Percentiles rank a stretch among this genome's conserved stretches.
Conservation (phyloP, 169 alveolate species). For the Plasmodium billcollinsi region DNA sequence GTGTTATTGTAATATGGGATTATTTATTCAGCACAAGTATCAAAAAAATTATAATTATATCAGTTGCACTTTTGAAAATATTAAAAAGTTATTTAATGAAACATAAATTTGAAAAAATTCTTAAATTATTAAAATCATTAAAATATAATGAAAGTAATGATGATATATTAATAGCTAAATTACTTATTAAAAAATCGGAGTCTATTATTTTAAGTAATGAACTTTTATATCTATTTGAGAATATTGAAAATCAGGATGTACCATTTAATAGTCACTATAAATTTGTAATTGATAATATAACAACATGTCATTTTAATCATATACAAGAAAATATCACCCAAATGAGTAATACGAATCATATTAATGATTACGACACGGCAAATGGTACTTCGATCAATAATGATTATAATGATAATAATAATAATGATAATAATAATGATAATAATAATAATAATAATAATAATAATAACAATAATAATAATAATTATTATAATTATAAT, state of each 20-base stretch:
- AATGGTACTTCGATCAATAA: not conserved
- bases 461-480: no score
- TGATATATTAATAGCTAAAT: conserved; percentile 68
- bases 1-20: conserved; percentile 83
- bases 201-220: conserved; percentile 31
- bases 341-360: not conserved
- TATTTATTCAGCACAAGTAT: conserved; percentile 73
- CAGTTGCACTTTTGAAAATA: conserved; percentile 54
- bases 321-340: not conserved
- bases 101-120: conserved; percentile 71
- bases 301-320: conserved; percentile 45
- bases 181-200: conserved; percentile 56
- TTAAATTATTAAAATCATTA: conserved; percentile 56
- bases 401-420: not conserved
- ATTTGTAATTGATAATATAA: conserved; percentile 31
- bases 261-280: conserved; percentile 41
- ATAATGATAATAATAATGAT: not conserved
- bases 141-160: conserved; percentile 75
- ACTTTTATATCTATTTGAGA: conserved; percentile 36
- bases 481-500: not conserved
- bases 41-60: conserved; percentile 55
- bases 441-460: not conserved
- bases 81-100: conserved; percentile 67
- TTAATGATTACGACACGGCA: not conserved
- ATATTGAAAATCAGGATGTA: conserved; percentile 37